Percentiles rank a stretch among this genome's conserved stretches.
Evolutionary conservation across 2,329 filamentous ascomycete species (phyloP).

Genomic region (Phaeophleospora eucalypticola): DNA sequence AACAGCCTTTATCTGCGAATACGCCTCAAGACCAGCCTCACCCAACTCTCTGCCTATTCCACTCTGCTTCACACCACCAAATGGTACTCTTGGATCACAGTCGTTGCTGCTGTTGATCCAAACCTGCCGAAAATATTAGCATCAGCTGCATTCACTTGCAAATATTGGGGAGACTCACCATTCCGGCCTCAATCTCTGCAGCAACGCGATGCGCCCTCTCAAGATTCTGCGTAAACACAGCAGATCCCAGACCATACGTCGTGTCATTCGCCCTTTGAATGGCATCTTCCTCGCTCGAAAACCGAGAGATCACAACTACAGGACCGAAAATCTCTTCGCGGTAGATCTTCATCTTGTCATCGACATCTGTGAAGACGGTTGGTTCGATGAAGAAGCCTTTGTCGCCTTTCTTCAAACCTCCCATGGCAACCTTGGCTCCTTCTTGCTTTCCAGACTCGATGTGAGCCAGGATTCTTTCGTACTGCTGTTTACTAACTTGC

Average conservation of each 20-base stretch:
- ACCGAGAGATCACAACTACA: slow-evolving; percentile 56
- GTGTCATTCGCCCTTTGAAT: slow-evolving; percentile 55
- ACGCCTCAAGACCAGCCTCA: slow-evolving; percentile 58
- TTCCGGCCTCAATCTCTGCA: slow-evolving; percentile 59
- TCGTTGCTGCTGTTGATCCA: slow-evolving; percentile 62
- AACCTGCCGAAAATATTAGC: background rate
- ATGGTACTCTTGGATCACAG: slow-evolving; percentile 46
- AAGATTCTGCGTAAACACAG: slow-evolving; percentile 60
- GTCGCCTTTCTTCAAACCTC: slow-evolving; percentile 8
- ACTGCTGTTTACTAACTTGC: slow-evolving; percentile 67
- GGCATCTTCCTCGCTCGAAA: slow-evolving; percentile 55
- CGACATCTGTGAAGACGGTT: slow-evolving; percentile 56
- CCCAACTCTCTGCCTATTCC: slow-evolving; percentile 60
- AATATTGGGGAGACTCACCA: slow-evolving; percentile 43
- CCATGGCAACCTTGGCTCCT: slow-evolving; percentile 14
- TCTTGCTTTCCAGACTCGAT: slow-evolving; percentile 15
- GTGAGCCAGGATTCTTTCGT: slow-evolving; percentile 36
- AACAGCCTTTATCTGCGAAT: slow-evolving; percentile 56
- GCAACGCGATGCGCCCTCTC: slow-evolving; percentile 54
- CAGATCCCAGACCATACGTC: slow-evolving; percentile 58
- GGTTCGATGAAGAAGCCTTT: slow-evolving; percentile 60
- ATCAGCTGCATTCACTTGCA: background rate
- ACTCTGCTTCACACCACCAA: slow-evolving; percentile 53
- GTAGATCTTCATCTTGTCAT: slow-evolving; percentile 53
- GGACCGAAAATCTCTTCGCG: slow-evolving; percentile 55